A percentile compares a stretch with the other conserved stretches of the same genome.
phyloP scores from a whole-genome alignment of 2,329 filamentous ascomycete species.

The Pseudonectria foliicola region DNA sequence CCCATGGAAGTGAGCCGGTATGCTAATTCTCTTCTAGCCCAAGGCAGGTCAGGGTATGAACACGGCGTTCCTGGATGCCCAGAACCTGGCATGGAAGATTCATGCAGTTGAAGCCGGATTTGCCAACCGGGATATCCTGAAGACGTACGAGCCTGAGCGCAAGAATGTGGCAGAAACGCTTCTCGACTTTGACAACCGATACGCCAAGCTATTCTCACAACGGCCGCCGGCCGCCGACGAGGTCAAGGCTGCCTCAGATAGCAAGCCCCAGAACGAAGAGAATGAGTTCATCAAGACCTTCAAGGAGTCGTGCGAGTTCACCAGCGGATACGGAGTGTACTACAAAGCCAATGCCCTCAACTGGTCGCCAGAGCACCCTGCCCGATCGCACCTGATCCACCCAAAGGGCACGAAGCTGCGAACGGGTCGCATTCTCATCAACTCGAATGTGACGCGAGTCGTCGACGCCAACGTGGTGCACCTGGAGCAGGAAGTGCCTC shows the following conservation, averaged over 20 bases:
- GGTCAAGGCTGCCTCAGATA: slow-evolving; percentile 56
- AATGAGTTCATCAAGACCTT: slow-evolving; percentile 85
- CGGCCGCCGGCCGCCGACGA: slow-evolving; percentile 66
- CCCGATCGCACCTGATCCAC: slow-evolving; percentile 63
- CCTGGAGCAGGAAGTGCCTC: slow-evolving; percentile 80
- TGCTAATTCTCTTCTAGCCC: slow-evolving; percentile 44
- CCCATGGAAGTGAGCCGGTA: slow-evolving; percentile 25
- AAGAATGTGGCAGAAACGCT: slow-evolving; percentile 79
- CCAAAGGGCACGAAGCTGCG: slow-evolving; percentile 58
- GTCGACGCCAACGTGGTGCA: slow-evolving; percentile 86
- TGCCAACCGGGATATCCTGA: slow-evolving; percentile 64
- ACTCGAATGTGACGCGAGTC: slow-evolving; percentile 76
- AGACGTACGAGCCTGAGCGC: slow-evolving; percentile 81
- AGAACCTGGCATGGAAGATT: slow-evolving; percentile 94
- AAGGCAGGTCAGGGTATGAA: slow-evolving; percentile 80
- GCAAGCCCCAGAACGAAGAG: slow-evolving; percentile 38
- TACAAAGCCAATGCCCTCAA: slow-evolving; percentile 80
- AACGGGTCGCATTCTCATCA: slow-evolving; percentile 69
- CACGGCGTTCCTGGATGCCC: slow-evolving; percentile 70
- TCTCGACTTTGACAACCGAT: slow-evolving; percentile 79
- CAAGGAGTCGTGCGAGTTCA: slow-evolving; percentile 88
- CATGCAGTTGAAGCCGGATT: slow-evolving; percentile 83
- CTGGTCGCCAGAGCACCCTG: slow-evolving; percentile 68
- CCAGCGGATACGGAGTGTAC: slow-evolving; percentile 82
- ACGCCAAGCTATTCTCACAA: slow-evolving; percentile 83